Percentiles rank a stretch among this genome's conserved stretches.
Evolutionary conservation across 441 rosid genomes (phyloP).

Genomic region (Pelargonium cotyledonis): DNA sequence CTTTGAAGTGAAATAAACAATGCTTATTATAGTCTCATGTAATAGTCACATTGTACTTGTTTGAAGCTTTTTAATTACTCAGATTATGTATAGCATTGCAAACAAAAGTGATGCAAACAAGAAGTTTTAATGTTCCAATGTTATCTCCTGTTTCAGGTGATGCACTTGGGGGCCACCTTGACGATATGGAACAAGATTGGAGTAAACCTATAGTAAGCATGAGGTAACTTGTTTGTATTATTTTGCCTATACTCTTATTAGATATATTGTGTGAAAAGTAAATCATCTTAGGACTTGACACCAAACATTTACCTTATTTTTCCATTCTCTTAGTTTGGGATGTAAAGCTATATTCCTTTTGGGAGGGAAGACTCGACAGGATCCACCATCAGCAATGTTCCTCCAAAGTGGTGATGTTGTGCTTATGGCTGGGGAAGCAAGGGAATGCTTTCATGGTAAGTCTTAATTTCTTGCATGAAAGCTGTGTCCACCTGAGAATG

Average conservation of each 20-base stretch:
- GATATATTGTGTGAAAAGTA: not conserved
- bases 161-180: conserved; percentile 91
- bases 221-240: conserved; percentile 37
- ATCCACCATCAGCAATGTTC: conserved; percentile 75
- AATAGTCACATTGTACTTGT: not conserved
- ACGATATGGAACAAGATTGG: conserved; percentile 97
- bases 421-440: conserved; percentile 90
- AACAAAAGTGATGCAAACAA: not conserved
- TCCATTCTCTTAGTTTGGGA: conserved; percentile 51
- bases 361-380: conserved; percentile 78
- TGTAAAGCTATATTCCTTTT: conserved; percentile 91
- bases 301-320: too few species aligned
- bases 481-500: not conserved
- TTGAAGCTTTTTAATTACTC: not conserved
- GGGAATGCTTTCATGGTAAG: conserved; percentile 90
- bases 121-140: not conserved
- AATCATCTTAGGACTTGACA: too few species aligned
- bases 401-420: conserved; percentile 88
- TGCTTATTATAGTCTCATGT: not conserved
- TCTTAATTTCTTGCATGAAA: not conserved
- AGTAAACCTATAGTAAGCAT: conserved; percentile 90
- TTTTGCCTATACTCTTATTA: not conserved
- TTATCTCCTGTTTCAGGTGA: conserved; percentile 46
- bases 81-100: too few species aligned
- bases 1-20: not conserved